Conservation (phyloP, 208 protist genomes). For the Leishmania gerbilli region DNA sequence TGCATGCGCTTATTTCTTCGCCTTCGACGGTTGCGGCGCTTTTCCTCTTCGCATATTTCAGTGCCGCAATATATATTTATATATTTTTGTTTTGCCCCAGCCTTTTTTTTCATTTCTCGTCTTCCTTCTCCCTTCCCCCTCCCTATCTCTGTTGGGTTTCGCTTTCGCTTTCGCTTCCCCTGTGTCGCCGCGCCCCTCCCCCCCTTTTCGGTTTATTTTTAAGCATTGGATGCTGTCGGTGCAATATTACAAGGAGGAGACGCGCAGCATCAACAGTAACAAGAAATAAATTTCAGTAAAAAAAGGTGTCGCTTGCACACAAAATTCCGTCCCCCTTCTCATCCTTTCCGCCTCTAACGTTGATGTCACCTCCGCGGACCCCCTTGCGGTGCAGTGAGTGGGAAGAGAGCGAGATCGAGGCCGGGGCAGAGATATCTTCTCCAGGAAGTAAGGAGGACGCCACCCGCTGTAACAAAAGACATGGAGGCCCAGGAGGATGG, state of each 20-base stretch:
- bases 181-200: no score
- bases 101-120: background rate
- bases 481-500: background rate
- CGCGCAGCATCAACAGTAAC: no score
- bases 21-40: no score
- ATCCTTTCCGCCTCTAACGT: background rate
- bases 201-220: no score
- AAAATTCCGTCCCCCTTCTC: background rate
- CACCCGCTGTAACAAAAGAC: background rate
- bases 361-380: background rate
- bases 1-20: no score
- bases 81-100: background rate
- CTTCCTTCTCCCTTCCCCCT: background rate
- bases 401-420: background rate
- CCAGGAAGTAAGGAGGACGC: background rate
- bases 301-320: no score
- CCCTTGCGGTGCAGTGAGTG: background rate
- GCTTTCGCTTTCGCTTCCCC: no score
- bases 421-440: background rate
- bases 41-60: background rate
- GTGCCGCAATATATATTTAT: no score
- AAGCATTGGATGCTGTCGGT: background rate
- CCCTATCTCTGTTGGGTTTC: background rate
- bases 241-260: no score
- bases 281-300: no score